Evolutionary conservation across 225 moss, liverwort and hornwort species (phyloP).

Genomic region (Pleurozium schreberi): DNA sequence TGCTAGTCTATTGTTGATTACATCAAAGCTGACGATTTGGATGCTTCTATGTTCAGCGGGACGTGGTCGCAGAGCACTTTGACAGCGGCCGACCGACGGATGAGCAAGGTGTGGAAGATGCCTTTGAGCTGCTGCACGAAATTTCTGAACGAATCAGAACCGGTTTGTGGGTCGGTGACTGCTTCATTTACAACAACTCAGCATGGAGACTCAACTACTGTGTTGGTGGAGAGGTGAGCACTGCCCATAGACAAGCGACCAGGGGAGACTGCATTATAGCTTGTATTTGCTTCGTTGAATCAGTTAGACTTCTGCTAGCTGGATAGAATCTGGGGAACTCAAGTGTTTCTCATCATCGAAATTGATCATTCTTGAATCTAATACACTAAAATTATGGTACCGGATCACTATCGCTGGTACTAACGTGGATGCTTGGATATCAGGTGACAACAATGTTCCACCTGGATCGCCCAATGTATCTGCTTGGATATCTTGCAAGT

Average conservation of each 20-base stretch:
- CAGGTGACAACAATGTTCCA: slow-evolving; percentile 99
- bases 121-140: slow-evolving; percentile 90
- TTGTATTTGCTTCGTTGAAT: background rate
- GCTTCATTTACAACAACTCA: slow-evolving; percentile 98
- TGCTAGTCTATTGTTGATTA: background rate
- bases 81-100: slow-evolving; percentile 88
- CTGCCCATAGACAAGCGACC: background rate
- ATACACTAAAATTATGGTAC: background rate
- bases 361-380: background rate
- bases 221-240: slow-evolving; percentile 90
- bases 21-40: background rate
- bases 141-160: slow-evolving; percentile 88
- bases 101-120: slow-evolving; percentile 97
- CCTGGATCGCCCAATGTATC: slow-evolving; percentile 94
- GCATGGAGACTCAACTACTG: slow-evolving; percentile 97
- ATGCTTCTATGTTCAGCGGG: slow-evolving; percentile 43
- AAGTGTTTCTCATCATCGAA: background rate
- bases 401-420: background rate
- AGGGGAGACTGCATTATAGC: background rate
- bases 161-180: slow-evolving; percentile 97
- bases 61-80: slow-evolving; percentile 62
- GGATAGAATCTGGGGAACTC: background rate
- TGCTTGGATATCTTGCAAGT: slow-evolving; percentile 86
- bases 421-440: background rate
- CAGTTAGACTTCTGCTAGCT: background rate